Evolutionary conservation across 768 basidiomycete genomes (phyloP).

Genomic region (Lactarius sp.): DNA sequence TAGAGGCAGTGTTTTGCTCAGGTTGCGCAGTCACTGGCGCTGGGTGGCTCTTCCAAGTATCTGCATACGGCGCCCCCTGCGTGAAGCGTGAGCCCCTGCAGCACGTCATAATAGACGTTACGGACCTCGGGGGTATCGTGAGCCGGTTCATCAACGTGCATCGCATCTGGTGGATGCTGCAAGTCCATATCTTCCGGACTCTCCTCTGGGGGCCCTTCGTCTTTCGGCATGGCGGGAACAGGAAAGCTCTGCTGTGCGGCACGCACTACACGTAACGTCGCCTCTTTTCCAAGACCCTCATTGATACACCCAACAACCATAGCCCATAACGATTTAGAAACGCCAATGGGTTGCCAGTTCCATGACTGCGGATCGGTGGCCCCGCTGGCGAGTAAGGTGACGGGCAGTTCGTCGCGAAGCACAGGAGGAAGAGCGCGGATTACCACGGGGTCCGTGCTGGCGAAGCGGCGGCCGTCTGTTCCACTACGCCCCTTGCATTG

Average conservation of each 20-base stretch:
- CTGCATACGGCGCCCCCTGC: conserved; percentile 17
- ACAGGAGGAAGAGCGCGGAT: conserved; percentile 62
- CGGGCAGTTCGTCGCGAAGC: conserved; percentile 72
- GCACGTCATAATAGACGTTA: background rate
- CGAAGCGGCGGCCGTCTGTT: conserved; percentile 58
- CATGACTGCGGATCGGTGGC: conserved; percentile 48
- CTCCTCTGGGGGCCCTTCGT: conserved; percentile 14
- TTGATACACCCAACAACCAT: conserved; percentile 57
- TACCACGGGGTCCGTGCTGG: conserved; percentile 68
- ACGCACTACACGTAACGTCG: conserved; percentile 53
- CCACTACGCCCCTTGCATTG: conserved; percentile 42
- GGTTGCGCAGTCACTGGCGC: conserved; percentile 17
- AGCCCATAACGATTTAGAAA: conserved; percentile 68
- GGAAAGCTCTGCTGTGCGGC: conserved; percentile 53
- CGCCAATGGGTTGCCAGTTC: conserved; percentile 75
- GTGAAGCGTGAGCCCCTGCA: background rate
- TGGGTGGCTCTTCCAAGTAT: conserved; percentile 19
- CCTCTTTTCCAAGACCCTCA: conserved; percentile 56
- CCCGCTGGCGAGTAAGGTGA: conserved; percentile 51
- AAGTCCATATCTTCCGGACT: conserved; percentile 28
- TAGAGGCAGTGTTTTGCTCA: conserved; percentile 11
- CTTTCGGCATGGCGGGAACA: background rate
- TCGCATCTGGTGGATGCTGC: conserved; percentile 18
- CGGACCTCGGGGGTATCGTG: conserved; percentile 19
- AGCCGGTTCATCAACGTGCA: conserved; percentile 22